Evolutionary conservation across 2,329 filamentous ascomycete genomes (phyloP).

Genomic region (Alternaria gaisen): DNA sequence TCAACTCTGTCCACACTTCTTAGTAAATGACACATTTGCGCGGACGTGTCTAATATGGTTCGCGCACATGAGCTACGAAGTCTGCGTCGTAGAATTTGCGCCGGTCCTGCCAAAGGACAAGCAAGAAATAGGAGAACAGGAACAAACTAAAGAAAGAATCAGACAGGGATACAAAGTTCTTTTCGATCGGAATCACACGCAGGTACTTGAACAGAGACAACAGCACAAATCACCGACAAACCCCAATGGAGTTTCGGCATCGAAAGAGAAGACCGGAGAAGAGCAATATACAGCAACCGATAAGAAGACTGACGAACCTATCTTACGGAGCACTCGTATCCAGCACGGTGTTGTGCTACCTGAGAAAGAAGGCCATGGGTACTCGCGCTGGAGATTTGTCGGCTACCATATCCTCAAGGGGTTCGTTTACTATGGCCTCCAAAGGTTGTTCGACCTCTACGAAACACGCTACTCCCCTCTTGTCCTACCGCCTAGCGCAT

Average conservation of each 20-base stretch:
- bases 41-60: conserved; percentile 33
- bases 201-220: not conserved
- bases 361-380: conserved; percentile 1
- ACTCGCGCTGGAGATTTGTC: conserved; percentile 11
- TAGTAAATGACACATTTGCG: conserved; percentile 22
- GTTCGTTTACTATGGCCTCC: not conserved
- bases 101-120: conserved; percentile 4
- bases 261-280: not conserved
- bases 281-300: not conserved
- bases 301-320: conserved; percentile 12
- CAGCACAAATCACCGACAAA: not conserved
- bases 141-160: conserved; percentile 7
- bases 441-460: not conserved
- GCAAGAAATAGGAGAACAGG: not conserved
- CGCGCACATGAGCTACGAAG: conserved; percentile 25
- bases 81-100: conserved; percentile 17
- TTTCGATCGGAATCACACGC: conserved; percentile 14
- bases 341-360: not conserved
- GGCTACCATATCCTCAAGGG: conserved; percentile 6
- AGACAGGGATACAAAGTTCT: conserved; percentile 21
- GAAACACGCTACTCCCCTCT: not conserved
- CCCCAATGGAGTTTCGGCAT: not conserved
- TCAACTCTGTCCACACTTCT: conserved; percentile 9
- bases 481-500: not conserved
- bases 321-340: not conserved